Conservation (phyloP, 371 early-diverging fungal species). For the Ordospora colligata region DNA sequence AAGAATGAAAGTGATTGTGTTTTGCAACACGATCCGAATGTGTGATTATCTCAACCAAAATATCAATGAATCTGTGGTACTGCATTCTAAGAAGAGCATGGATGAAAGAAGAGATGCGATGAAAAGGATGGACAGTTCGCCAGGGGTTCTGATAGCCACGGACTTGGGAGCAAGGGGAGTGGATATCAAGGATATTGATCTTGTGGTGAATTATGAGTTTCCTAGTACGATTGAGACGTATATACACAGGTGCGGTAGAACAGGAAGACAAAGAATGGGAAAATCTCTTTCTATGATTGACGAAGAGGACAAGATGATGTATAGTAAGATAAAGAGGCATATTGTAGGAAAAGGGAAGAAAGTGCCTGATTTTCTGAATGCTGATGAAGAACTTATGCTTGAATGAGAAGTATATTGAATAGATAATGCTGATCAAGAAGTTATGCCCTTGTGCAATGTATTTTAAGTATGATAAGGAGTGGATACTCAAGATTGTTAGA, state of each 20-base stretch:
- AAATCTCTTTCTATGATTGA: background rate
- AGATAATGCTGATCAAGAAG: background rate
- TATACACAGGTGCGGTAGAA: constrained; percentile 94
- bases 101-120: constrained; percentile 88
- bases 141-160: constrained; percentile 90
- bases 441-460: background rate
- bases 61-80: constrained; percentile 84
- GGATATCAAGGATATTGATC: constrained; percentile 89
- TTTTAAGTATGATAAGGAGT: background rate
- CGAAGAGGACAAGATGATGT: background rate
- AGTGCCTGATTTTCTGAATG: background rate
- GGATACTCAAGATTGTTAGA: background rate
- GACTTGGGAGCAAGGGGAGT: constrained; percentile 98
- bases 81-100: constrained; percentile 96
- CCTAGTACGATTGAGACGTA: constrained; percentile 85
- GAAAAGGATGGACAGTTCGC: constrained; percentile 75
- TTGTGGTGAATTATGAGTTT: constrained; percentile 96
- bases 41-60: constrained; percentile 86
- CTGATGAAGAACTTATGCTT: background rate
- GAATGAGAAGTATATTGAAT: background rate
- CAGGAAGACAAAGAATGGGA: constrained; percentile 72
- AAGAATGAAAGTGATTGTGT: constrained; percentile 77
- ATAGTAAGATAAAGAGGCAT: background rate
- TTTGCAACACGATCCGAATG: constrained; percentile 86
- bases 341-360: background rate